Percentiles rank a stretch among this genome's conserved stretches.
These are phyloP conservation scores for Ocimum tenuiflorum DNA, from an alignment of 257 asterid genomes.

Conservation along the genomic window DNA sequence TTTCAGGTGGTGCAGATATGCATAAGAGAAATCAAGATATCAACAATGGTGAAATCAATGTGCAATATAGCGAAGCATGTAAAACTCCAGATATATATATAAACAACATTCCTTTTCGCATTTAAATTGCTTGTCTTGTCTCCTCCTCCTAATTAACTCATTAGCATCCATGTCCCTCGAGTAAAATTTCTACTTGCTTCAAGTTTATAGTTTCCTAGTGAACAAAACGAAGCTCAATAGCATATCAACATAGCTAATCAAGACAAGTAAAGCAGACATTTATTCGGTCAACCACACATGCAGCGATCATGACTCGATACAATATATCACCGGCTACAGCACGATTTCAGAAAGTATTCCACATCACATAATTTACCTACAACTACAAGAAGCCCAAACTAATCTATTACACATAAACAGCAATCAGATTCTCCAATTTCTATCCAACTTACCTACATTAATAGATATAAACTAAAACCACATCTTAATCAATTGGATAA, in stretches of 20 bases:
- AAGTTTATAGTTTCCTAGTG: not conserved
- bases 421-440: not conserved
- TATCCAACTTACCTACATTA: slow-evolving; percentile 14
- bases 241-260: not conserved
- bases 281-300: not conserved
- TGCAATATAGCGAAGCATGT: not conserved
- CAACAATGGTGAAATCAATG: not conserved
- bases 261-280: not conserved
- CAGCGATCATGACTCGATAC: not conserved
- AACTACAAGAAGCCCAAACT: too few relatives aligned
- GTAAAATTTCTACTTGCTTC: not conserved
- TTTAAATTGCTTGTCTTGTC: not conserved
- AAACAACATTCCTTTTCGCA: not conserved
- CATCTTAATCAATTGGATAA: slow-evolving; percentile 6
- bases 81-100: not conserved
- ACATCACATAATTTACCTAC: not conserved
- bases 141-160: not conserved
- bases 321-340: not conserved
- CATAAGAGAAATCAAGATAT: not conserved
- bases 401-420: too few relatives aligned
- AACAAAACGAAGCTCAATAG: not conserved
- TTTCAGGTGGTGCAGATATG: not conserved
- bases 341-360: not conserved
- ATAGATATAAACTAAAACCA: slow-evolving; percentile 1
- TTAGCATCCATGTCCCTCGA: not conserved